Evolutionary conservation across 2,329 filamentous ascomycete species (phyloP).

Genomic region (Neofusicoccum sp.): DNA sequence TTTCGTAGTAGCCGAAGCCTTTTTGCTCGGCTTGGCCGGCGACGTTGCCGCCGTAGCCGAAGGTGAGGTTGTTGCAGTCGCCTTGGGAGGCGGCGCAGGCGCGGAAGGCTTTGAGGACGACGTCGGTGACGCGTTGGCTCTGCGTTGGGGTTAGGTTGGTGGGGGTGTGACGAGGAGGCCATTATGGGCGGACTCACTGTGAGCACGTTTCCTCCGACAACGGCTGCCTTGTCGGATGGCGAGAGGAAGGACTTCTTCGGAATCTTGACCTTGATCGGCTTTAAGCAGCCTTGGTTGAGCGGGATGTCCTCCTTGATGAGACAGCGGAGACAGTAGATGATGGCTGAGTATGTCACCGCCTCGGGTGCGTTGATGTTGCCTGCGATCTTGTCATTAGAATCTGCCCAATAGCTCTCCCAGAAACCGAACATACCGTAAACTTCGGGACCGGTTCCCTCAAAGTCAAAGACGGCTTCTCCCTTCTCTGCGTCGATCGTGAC

Average conservation of each 20-base stretch:
- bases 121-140: slow-evolving; percentile 78
- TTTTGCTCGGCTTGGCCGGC: slow-evolving; percentile 61
- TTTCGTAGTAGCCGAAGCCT: slow-evolving; percentile 87
- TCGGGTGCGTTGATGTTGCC: slow-evolving; percentile 79
- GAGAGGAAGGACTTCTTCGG: slow-evolving; percentile 73
- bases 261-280: slow-evolving; percentile 74
- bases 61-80: slow-evolving; percentile 83
- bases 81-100: slow-evolving; percentile 80
- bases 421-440: slow-evolving; percentile 63
- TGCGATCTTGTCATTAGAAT: slow-evolving; percentile 24
- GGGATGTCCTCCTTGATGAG: slow-evolving; percentile 82
- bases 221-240: slow-evolving; percentile 75
- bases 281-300: slow-evolving; percentile 82
- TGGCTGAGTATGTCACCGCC: slow-evolving; percentile 80
- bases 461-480: slow-evolving; percentile 78
- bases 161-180: background rate
- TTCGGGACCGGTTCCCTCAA: slow-evolving; percentile 76
- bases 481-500: slow-evolving; percentile 74
- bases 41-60: slow-evolving; percentile 74
- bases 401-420: background rate
- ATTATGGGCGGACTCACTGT: slow-evolving; percentile 46
- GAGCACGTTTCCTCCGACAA: slow-evolving; percentile 81
- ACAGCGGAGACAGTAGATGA: slow-evolving; percentile 83
- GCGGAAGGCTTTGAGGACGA: slow-evolving; percentile 77
- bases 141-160: slow-evolving; percentile 21